These are phyloP conservation scores for Ceratocystis variospora DNA, from an alignment of 2,329 filamentous ascomycete genomes.

Conservation along the genomic window DNA sequence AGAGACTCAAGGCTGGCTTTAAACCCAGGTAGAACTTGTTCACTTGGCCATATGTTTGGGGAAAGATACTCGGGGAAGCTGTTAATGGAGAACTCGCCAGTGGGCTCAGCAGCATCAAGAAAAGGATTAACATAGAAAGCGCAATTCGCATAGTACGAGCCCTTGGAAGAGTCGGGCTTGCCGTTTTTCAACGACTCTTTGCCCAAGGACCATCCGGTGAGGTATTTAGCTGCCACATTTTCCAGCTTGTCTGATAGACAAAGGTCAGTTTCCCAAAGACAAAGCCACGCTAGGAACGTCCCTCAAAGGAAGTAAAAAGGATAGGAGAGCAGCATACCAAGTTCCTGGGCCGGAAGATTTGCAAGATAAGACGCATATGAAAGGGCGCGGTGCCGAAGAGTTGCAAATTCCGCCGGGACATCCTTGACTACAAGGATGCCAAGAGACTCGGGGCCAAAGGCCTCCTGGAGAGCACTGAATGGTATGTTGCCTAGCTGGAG, in stretches of 20 bases:
- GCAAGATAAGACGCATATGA: conserved; percentile 84
- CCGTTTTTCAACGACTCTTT: conserved; percentile 71
- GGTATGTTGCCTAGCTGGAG: conserved; percentile 46
- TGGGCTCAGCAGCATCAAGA: conserved; percentile 49
- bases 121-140: conserved; percentile 56
- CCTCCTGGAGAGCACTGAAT: conserved; percentile 55
- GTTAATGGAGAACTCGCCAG: conserved; percentile 39
- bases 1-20: conserved; percentile 56
- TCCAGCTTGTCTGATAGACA: conserved; percentile 37
- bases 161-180: conserved; percentile 66
- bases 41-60: conserved; percentile 74
- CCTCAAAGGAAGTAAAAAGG: not conserved
- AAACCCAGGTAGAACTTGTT: conserved; percentile 60
- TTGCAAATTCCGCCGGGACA: conserved; percentile 56
- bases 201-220: conserved; percentile 65
- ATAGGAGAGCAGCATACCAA: conserved; percentile 40
- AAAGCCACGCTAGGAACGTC: not conserved
- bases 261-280: conserved; percentile 13
- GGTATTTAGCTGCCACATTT: conserved; percentile 47
- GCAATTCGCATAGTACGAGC: conserved; percentile 74
- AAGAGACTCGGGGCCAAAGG: conserved; percentile 80
- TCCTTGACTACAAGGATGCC: conserved; percentile 91
- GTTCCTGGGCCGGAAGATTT: conserved; percentile 55
- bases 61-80: conserved; percentile 80
- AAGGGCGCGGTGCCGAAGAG: conserved; percentile 59